phyloP scores from a whole-genome alignment of 257 asterid genomes.

The Solanum chiquidenum region DNA sequence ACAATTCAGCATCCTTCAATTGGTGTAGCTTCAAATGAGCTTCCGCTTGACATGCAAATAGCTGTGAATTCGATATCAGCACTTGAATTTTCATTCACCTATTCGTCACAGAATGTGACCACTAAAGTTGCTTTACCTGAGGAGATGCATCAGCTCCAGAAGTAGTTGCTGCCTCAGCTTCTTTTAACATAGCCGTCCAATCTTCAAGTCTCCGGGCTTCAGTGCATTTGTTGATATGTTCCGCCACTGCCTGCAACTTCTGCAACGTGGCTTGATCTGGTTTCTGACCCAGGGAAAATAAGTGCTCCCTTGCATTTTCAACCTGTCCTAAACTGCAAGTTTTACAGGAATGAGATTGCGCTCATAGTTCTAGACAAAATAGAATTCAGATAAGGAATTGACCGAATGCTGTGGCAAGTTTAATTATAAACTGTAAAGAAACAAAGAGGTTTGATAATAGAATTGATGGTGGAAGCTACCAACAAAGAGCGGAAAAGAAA shows the following conservation, averaged over 20 bases:
- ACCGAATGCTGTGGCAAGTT: not conserved
- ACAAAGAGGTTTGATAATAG: not conserved
- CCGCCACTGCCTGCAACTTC: slow-evolving; percentile 57
- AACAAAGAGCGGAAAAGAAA: not conserved
- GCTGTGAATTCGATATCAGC: slow-evolving; percentile 35
- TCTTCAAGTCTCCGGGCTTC: slow-evolving; percentile 50
- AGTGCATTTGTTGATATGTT: slow-evolving; percentile 43
- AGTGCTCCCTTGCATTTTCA: slow-evolving; percentile 55
- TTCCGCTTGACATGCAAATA: slow-evolving; percentile 60
- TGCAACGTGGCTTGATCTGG: slow-evolving; percentile 44
- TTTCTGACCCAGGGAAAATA: slow-evolving; percentile 38
- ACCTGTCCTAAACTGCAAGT: slow-evolving; percentile 63
- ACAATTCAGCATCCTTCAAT: slow-evolving; percentile 35
- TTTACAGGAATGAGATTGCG: slow-evolving; percentile 22
- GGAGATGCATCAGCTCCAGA: slow-evolving; percentile 70
- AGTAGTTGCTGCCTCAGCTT: slow-evolving; percentile 56
- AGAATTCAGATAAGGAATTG: not conserved
- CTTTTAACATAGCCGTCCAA: slow-evolving; percentile 52
- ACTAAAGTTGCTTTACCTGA: slow-evolving; percentile 36
- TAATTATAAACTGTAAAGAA: not conserved
- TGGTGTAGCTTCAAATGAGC: slow-evolving; percentile 61
- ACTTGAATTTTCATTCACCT: not conserved
- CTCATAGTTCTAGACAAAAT: not conserved
- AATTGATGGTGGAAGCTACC: not conserved
- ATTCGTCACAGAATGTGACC: not conserved